These are phyloP conservation scores for Penicillium desertorum DNA, from an alignment of 495 filamentous ascomycete species.

Conservation along the genomic window DNA sequence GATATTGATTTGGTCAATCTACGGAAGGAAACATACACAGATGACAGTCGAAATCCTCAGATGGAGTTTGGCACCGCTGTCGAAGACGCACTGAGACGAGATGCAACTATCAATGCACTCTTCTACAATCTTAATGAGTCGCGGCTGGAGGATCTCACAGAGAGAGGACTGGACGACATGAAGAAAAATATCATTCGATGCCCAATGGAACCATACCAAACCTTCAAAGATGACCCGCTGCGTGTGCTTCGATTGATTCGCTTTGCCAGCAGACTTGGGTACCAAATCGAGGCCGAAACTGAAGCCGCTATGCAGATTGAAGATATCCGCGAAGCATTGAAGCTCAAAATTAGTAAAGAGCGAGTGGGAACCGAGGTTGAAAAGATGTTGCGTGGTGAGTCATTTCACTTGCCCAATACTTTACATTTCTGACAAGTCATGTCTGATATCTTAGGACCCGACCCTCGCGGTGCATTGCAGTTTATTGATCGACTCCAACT, in stretches of 20 bases:
- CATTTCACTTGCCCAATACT: neutral
- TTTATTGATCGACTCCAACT: constrained; percentile 72
- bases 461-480: constrained; percentile 66
- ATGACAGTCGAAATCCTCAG: constrained; percentile 82
- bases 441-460: constrained; percentile 50
- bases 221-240: constrained; percentile 92
- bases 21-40: constrained; percentile 83
- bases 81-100: constrained; percentile 85
- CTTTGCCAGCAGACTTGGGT: constrained; percentile 83
- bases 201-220: constrained; percentile 84
- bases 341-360: constrained; percentile 88
- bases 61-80: constrained; percentile 92
- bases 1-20: constrained; percentile 95
- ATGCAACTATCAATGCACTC: constrained; percentile 92
- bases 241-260: constrained; percentile 85
- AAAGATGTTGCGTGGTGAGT: constrained; percentile 81
- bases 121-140: constrained; percentile 86
- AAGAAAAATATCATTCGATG: constrained; percentile 70
- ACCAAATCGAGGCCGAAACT: constrained; percentile 66
- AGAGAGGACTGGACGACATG: constrained; percentile 73
- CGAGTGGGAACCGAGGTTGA: constrained; percentile 78
- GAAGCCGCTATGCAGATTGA: constrained; percentile 71
- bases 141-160: constrained; percentile 81
- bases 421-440: neutral
- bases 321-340: constrained; percentile 72